These are phyloP conservation scores for Cryptosporidium meleagridis DNA, from an alignment of 169 alveolate species.

Conservation along the genomic window DNA sequence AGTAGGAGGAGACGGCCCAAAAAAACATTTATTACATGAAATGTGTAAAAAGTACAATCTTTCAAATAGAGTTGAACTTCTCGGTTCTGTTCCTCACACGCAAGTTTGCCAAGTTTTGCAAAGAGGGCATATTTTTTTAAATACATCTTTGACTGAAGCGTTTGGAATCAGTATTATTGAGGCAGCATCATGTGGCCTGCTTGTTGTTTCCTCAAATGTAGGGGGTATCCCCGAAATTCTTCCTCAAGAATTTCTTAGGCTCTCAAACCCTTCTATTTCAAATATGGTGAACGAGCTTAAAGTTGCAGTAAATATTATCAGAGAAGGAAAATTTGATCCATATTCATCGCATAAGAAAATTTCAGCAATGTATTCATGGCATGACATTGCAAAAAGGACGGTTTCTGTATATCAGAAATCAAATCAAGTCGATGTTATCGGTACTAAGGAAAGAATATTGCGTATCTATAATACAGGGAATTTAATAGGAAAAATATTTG, in stretches of 20 bases:
- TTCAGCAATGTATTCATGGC: constrained; percentile 85
- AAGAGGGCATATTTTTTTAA: constrained; percentile 97
- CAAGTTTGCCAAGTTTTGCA: constrained; percentile 93
- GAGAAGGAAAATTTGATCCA: constrained; percentile 80
- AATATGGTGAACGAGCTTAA: constrained; percentile 81
- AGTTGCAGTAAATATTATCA: constrained; percentile 84
- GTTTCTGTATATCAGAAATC: constrained; percentile 83
- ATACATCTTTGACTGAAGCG: constrained; percentile 98
- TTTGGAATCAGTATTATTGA: constrained; percentile 99
- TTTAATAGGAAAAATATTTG: constrained; percentile 75
- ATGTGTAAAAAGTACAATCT: constrained; percentile 92
- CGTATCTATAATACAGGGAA: constrained; percentile 75
- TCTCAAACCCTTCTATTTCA: constrained; percentile 87
- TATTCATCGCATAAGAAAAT: constrained; percentile 82
- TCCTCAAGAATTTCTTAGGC: constrained; percentile 86
- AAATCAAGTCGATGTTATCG: constrained; percentile 15
- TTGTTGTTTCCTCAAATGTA: constrained; percentile 96
- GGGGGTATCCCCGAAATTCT: constrained; percentile 98
- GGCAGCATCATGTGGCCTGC: constrained; percentile 99
- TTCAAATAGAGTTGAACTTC: constrained; percentile 92
- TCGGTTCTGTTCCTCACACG: constrained; percentile 92
- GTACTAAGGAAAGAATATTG: constrained; percentile 71
- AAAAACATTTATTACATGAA: constrained; percentile 91
- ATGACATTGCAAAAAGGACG: constrained; percentile 86
- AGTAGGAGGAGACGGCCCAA: constrained; percentile 99